phyloP scores from a whole-genome alignment of 139 green algal genomes.

The Edaphochlamys debaryana region DNA sequence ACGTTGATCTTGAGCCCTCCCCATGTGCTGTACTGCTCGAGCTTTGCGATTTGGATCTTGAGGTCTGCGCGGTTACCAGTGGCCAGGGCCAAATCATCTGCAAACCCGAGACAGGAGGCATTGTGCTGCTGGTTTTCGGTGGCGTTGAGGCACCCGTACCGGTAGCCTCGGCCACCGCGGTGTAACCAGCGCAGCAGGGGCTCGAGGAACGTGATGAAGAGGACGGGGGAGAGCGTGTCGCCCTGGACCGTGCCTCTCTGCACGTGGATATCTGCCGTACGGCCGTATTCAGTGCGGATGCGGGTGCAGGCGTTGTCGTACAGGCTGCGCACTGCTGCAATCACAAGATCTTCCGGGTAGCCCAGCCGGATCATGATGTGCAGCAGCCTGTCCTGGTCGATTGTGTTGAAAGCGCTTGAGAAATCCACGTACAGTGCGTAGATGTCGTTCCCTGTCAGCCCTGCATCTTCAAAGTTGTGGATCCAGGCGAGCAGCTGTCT shows the following conservation, averaged over 20 bases:
- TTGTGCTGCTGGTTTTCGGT: neutral
- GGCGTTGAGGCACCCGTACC: neutral
- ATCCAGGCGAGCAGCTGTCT: neutral
- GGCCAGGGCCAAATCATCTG: neutral
- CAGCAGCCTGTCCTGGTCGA: neutral
- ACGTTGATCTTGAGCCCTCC: neutral
- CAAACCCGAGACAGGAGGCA: neutral
- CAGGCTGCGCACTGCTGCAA: neutral
- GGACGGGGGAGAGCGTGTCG: neutral
- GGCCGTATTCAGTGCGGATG: neutral
- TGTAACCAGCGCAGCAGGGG: constrained; percentile 17
- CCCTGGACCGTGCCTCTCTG: neutral
- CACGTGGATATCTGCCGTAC: neutral
- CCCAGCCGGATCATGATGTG: neutral
- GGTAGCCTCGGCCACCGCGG: neutral
- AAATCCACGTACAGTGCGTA: constrained; percentile 5
- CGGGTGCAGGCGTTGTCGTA: neutral
- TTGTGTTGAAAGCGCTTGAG: neutral
- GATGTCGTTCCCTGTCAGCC: neutral
- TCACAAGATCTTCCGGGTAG: neutral
- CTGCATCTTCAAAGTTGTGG: neutral
- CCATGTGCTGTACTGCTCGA: neutral
- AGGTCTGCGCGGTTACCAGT: neutral
- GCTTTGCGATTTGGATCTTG: neutral
- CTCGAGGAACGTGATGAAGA: neutral